Percentiles rank a stretch among this genome's conserved stretches.
Evolutionary conservation across 805 yeast genomes (phyloP).

Genomic region (Wickerhamomyces chaumierensis): DNA sequence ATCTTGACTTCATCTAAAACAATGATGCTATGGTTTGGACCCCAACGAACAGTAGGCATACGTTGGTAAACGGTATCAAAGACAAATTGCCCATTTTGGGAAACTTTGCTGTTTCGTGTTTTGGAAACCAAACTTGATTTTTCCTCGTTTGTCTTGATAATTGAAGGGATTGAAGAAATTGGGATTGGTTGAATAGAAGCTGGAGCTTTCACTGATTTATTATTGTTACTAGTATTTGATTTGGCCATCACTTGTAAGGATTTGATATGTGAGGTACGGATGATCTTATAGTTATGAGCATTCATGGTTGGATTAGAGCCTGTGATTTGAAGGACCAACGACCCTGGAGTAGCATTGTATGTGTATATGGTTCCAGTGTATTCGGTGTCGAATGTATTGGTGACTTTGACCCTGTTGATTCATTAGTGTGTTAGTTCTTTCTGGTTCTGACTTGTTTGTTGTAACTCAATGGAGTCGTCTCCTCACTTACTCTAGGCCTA

Average conservation of each 20-base stretch:
- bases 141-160: conserved; percentile 11
- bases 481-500: neutral
- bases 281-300: conserved; percentile 30
- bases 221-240: conserved; percentile 16
- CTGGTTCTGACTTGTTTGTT: no score
- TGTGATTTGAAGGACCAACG: conserved; percentile 21
- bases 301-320: conserved; percentile 2
- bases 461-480: no score
- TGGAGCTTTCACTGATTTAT: conserved; percentile 2
- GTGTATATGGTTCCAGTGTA: conserved; percentile 57
- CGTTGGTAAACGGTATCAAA: conserved; percentile 34
- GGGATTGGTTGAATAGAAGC: conserved; percentile 11
- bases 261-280: conserved; percentile 49
- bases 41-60: conserved; percentile 33
- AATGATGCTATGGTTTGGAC: conserved; percentile 26
- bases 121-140: conserved; percentile 14
- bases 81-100: conserved; percentile 31
- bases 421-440: neutral
- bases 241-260: conserved; percentile 34
- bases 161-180: conserved; percentile 6
- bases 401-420: conserved; percentile 39
- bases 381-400: conserved; percentile 45
- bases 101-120: conserved; percentile 25
- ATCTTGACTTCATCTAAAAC: conserved; percentile 35
- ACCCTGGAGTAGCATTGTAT: conserved; percentile 33